A percentile compares a stretch with the other conserved stretches of the same genome.
These are phyloP conservation scores for Entomortierella beljakovae DNA, from an alignment of 192 early-diverging fungal species.

Conservation along the genomic window DNA sequence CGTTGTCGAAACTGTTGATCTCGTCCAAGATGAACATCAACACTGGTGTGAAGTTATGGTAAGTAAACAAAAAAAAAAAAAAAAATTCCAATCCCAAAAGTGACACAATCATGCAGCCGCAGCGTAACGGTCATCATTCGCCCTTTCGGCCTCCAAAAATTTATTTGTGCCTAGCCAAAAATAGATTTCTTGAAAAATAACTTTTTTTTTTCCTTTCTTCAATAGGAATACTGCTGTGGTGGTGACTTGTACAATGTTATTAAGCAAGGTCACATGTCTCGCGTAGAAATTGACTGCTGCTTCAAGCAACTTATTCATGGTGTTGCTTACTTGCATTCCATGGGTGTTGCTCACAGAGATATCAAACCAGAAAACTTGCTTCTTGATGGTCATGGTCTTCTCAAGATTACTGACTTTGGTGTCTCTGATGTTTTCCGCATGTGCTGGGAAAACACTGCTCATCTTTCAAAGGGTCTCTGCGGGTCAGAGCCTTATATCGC, in stretches of 20 bases:
- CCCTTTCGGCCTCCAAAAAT: background rate
- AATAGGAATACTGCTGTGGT: constrained; percentile 85
- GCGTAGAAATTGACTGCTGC: constrained; percentile 88
- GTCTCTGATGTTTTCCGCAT: constrained; percentile 95
- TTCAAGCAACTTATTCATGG: constrained; percentile 94
- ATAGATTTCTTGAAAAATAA: background rate
- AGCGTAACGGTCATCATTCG: background rate
- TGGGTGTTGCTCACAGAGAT: constrained; percentile 96
- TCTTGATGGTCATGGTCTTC: constrained; percentile 77
- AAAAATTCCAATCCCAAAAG: too few species aligned
- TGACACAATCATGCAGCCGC: background rate
- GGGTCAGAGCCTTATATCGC: constrained; percentile 98
- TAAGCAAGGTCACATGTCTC: constrained; percentile 77
- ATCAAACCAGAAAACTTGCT: constrained; percentile 91
- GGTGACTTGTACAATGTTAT: constrained; percentile 92
- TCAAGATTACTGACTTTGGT: constrained; percentile 99
- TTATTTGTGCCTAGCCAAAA: background rate
- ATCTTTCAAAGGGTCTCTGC: constrained; percentile 89
- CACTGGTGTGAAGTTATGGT: constrained; percentile 86
- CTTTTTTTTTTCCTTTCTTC: constrained; percentile 5
- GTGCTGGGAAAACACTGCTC: constrained; percentile 81
- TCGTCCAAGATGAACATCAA: constrained; percentile 91
- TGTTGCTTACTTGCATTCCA: constrained; percentile 89
- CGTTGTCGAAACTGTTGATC: constrained; percentile 93
- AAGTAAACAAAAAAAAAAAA: constrained; percentile 14